Percentiles rank a stretch among this genome's conserved stretches.
phyloP scores from a whole-genome alignment of 768 basidiomycete genomes.

The Naganishia kalamii region DNA sequence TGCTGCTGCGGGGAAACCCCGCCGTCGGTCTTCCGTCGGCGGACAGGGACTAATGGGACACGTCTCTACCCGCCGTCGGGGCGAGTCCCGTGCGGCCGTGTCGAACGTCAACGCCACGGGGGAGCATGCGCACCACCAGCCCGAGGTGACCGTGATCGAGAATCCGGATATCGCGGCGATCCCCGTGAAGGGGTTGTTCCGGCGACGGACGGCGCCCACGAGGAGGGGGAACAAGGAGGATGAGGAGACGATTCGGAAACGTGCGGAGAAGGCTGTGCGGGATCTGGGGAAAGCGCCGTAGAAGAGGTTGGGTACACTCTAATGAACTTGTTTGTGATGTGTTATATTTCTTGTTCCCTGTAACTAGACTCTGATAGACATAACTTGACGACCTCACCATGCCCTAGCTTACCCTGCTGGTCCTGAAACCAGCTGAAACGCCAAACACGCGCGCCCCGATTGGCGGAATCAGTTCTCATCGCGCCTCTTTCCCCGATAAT shows the following conservation, averaged over 20 bases:
- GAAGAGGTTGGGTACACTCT: too few relatives aligned
- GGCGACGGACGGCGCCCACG: constrained; percentile 23
- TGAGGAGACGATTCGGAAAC: constrained; percentile 13
- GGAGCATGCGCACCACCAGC: neutral
- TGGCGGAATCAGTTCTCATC: too few relatives aligned
- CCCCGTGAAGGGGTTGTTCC: constrained; percentile 1
- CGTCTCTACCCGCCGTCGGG: neutral
- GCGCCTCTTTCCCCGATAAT: too few relatives aligned
- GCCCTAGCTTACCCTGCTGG: too few relatives aligned
- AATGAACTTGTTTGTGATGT: too few relatives aligned
- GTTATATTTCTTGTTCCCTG: too few relatives aligned
- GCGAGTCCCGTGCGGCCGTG: neutral
- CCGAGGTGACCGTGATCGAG: constrained; percentile 17
- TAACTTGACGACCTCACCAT: too few relatives aligned
- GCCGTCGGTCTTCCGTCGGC: neutral
- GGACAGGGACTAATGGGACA: neutral
- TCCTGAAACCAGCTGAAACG: too few relatives aligned
- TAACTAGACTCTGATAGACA: too few relatives aligned
- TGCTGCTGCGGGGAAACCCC: neutral
- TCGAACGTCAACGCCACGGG: neutral
- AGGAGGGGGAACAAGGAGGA: constrained; percentile 19
- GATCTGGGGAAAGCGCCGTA: constrained; percentile 5
- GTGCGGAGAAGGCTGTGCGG: constrained; percentile 12
- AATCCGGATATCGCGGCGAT: constrained; percentile 20
- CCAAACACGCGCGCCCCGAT: too few relatives aligned